These are phyloP conservation scores for Spirogloea muscicola DNA, from an alignment of 139 green algal genomes.

Conservation along the genomic window DNA sequence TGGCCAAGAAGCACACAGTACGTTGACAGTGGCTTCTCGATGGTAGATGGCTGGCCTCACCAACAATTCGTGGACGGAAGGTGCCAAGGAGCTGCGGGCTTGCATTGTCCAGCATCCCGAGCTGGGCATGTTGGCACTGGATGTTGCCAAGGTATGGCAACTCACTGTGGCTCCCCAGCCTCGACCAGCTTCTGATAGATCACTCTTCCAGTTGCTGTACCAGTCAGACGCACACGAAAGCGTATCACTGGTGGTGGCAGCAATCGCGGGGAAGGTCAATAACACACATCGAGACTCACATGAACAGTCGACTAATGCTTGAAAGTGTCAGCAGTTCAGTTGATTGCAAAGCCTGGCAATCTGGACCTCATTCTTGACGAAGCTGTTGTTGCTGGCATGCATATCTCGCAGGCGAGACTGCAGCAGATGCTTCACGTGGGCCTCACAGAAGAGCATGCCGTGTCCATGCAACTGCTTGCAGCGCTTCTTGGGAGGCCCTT, in stretches of 20 bases:
- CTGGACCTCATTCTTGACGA: neutral
- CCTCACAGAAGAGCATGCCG: conserved; percentile 28
- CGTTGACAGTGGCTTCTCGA: neutral
- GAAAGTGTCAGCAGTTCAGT: too few species aligned
- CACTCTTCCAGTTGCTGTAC: too few species aligned
- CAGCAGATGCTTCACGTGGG: conserved; percentile 29
- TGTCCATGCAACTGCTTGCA: conserved; percentile 31
- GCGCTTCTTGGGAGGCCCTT: neutral
- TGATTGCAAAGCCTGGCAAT: too few species aligned
- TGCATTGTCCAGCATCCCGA: conserved; percentile 8
- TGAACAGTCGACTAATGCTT: too few species aligned
- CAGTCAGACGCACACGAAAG: too few species aligned
- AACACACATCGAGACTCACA: too few species aligned
- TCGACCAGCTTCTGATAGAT: neutral
- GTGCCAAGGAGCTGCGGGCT: conserved; percentile 1
- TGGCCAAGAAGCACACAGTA: too few species aligned
- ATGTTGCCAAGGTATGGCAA: conserved; percentile 17
- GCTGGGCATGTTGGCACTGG: conserved; percentile 3
- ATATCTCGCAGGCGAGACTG: conserved; percentile 12
- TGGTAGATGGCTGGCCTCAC: conserved; percentile 17
- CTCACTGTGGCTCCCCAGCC: neutral
- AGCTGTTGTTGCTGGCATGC: neutral
- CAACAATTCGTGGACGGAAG: conserved; percentile 34
- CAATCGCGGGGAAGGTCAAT: too few species aligned
- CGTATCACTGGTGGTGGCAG: too few species aligned